Conservation (phyloP, 2,329 filamentous ascomycete species). For the Cryphonectria radicalis region DNA sequence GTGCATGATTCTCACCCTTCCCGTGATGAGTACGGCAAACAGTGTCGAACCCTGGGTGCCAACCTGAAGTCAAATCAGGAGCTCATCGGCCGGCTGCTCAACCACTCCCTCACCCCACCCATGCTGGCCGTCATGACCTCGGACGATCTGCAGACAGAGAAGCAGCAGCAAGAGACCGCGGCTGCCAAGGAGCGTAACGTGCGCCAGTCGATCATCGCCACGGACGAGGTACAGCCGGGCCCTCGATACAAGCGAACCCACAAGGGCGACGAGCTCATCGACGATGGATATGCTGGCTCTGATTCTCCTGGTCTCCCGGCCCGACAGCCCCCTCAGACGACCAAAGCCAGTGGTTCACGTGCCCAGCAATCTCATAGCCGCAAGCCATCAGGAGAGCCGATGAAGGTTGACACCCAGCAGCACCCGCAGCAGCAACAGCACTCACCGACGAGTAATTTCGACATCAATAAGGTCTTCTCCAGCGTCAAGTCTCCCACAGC, state of each 20-base stretch:
- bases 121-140: slow-evolving; percentile 85
- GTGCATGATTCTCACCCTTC: slow-evolving; percentile 60
- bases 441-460: slow-evolving; percentile 68
- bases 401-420: slow-evolving; percentile 50
- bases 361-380: slow-evolving; percentile 22
- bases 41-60: slow-evolving; percentile 77
- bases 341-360: slow-evolving; percentile 19
- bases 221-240: slow-evolving; percentile 64
- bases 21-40: slow-evolving; percentile 57
- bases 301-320: slow-evolving; percentile 44
- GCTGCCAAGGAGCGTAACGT: slow-evolving; percentile 78
- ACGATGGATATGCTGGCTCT: slow-evolving; percentile 49
- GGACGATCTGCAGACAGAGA: slow-evolving; percentile 89
- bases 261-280: slow-evolving; percentile 91
- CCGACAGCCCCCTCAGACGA: slow-evolving; percentile 34
- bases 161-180: slow-evolving; percentile 78
- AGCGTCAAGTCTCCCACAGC: slow-evolving; percentile 76
- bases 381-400: slow-evolving; percentile 35
- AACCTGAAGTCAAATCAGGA: slow-evolving; percentile 90
- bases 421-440: slow-evolving; percentile 45
- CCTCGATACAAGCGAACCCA: slow-evolving; percentile 87
- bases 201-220: slow-evolving; percentile 82
- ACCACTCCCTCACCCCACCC: slow-evolving; percentile 71
- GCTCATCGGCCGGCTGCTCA: slow-evolving; percentile 76
- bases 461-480: slow-evolving; percentile 84